Evolutionary conservation across 768 basidiomycete species (phyloP).

Genomic region (Amyloporia xantha): DNA sequence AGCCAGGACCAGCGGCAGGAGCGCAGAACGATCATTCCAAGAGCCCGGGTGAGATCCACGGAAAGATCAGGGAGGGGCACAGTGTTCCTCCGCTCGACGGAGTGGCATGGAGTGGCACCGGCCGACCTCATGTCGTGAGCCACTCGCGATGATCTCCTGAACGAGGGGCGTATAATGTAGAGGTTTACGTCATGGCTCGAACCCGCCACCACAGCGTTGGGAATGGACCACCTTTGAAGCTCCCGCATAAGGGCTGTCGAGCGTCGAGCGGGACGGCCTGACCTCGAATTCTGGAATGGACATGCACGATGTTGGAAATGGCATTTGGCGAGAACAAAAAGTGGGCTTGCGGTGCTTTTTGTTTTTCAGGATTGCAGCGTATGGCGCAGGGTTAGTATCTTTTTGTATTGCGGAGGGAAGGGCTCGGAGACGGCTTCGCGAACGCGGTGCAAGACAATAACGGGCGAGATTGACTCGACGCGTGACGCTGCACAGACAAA

Average conservation of each 20-base stretch:
- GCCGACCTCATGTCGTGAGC: too few relatives aligned
- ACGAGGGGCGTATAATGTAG: background rate
- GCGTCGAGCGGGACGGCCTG: background rate
- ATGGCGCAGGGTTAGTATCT: conserved; percentile 12
- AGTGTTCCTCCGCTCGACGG: too few relatives aligned
- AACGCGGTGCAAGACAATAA: conserved; percentile 19
- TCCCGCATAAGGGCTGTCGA: background rate
- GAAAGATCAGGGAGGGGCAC: too few relatives aligned
- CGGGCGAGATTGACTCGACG: conserved; percentile 10
- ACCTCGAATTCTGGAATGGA: conserved; percentile 1
- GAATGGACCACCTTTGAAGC: background rate
- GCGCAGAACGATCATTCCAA: too few relatives aligned
- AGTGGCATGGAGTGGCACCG: too few relatives aligned
- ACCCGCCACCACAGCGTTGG: background rate
- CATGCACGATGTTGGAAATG: conserved; percentile 3
- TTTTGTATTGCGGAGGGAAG: conserved; percentile 12
- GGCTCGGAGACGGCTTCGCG: conserved; percentile 12
- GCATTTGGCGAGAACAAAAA: conserved; percentile 14
- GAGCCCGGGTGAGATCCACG: too few relatives aligned
- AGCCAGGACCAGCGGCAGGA: too few relatives aligned
- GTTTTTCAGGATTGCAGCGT: conserved; percentile 7
- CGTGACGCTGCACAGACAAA: conserved; percentile 18
- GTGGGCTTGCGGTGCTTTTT: conserved; percentile 14
- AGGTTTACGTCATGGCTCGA: background rate
- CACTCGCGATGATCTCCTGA: too few relatives aligned